Conservation (phyloP, 2,329 filamentous ascomycete species). For the Sclerotinia minor region DNA sequence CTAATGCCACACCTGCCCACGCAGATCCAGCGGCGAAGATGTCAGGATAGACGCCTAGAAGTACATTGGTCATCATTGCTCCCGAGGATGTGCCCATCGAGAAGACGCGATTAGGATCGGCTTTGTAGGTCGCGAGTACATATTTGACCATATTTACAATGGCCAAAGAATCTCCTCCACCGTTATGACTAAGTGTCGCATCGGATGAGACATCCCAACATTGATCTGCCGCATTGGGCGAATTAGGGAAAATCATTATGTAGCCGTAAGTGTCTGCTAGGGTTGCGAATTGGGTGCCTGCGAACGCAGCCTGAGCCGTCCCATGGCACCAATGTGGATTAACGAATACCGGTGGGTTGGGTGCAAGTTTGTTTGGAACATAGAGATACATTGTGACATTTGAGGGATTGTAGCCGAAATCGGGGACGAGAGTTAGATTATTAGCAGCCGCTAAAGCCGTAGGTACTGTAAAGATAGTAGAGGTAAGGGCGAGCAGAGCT, state of each 20-base stretch:
- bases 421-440: slow-evolving; percentile 26
- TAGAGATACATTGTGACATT: slow-evolving; percentile 37
- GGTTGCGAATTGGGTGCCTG: slow-evolving; percentile 48
- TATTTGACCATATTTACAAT: slow-evolving; percentile 62
- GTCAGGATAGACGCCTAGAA: slow-evolving; percentile 51
- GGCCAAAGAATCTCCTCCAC: slow-evolving; percentile 56
- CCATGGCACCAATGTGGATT: slow-evolving; percentile 44
- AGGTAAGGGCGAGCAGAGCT: background rate
- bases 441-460: background rate
- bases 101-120: slow-evolving; percentile 53
- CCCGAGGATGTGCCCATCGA: slow-evolving; percentile 50
- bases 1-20: slow-evolving; percentile 49
- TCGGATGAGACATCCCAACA: slow-evolving; percentile 62
- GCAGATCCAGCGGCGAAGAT: slow-evolving; percentile 49
- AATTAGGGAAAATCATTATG: slow-evolving; percentile 60
- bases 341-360: slow-evolving; percentile 35
- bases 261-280: slow-evolving; percentile 57
- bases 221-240: slow-evolving; percentile 49
- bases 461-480: background rate
- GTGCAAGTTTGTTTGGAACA: slow-evolving; percentile 30
- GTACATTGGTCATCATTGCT: slow-evolving; percentile 54
- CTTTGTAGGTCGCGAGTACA: slow-evolving; percentile 53
- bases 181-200: slow-evolving; percentile 51
- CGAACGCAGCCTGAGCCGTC: slow-evolving; percentile 43
- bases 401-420: slow-evolving; percentile 34